Base-by-base conservation (phyloP, 345 rosid species). In the Clarkia xantiana region DNA sequence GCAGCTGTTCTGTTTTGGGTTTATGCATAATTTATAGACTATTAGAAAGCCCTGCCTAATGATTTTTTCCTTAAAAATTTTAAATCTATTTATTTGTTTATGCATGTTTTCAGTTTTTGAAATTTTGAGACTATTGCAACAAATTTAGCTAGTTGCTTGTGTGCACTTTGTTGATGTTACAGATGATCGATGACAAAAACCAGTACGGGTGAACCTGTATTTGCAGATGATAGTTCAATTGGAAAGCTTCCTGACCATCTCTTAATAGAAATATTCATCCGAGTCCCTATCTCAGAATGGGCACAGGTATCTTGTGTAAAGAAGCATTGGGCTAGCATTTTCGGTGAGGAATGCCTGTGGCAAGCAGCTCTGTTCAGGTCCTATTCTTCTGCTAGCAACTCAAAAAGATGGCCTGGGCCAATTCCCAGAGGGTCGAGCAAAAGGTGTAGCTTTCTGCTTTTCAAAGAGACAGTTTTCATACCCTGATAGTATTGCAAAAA, bases 341-440 rank as follows among this genome's bases (percentile, higher is more conserved):
- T 84, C 68, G 69, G 68, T 0, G 84, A 82, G 67, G 94, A 84
- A 65, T 77, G 74, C 71, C 61, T 88, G 42, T 88, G 97, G 97
- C 81, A 76, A 40, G 89, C 89, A 64, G 94, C 93, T 73, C 66
- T 84, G 49, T 54, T 25, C 40, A 72, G 69, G 58, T 41, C 57
- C 13, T 84, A 64, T 75, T 94, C 97, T 39, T 52, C 19, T 22
- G 72, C 82, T 40, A 56, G 58, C 64, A 64, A 63, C 56, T 72
- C 71, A 47, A 75, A 73, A 68, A 76, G 69, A 61, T 88, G 97
- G 94, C 90, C 69, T 40, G 89, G 93, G 44, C 94, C 97, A 19
- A 82, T 88, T 43, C 84, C 81, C 3, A 66, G 55, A 65, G 97
- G 94, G 12, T 56, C 60, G 63, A 76, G 79, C 67, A 78, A 69